Conservation (phyloP, 2,329 filamentous ascomycete species). For the Pyrenochaeta sp. region DNA sequence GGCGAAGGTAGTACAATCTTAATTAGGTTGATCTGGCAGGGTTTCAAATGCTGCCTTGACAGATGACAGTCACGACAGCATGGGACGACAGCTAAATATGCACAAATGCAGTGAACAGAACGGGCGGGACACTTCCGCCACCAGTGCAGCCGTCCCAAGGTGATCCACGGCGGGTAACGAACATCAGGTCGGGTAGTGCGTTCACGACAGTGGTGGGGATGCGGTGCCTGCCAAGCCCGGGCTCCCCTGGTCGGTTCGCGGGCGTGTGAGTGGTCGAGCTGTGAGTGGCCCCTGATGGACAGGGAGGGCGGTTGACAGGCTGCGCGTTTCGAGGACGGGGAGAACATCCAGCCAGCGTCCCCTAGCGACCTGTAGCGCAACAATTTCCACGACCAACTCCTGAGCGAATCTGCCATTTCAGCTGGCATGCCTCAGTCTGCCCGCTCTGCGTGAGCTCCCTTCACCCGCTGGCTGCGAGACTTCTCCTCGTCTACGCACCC, state of each 20-base stretch:
- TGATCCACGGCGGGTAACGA: too few species aligned
- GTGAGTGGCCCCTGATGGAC: slow-evolving; percentile 13
- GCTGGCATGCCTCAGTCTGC: slow-evolving; percentile 33
- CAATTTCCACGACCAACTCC: slow-evolving; percentile 2
- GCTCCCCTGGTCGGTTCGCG: slow-evolving; percentile 11
- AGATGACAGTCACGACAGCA: too few species aligned
- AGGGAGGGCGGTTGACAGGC: slow-evolving; percentile 13
- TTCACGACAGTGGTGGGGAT: slow-evolving; percentile 12
- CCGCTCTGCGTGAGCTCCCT: slow-evolving; percentile 38
- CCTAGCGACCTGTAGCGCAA: slow-evolving; percentile 3
- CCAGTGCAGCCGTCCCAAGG: too few species aligned
- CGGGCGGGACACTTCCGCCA: slow-evolving; percentile 1
- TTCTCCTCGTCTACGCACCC: slow-evolving; percentile 30
- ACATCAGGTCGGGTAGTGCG: too few species aligned
- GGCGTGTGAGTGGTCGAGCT: slow-evolving; percentile 4
- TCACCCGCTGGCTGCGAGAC: slow-evolving; percentile 32
- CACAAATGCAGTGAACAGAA: not conserved
- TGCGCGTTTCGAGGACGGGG: slow-evolving; percentile 1
- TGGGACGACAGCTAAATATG: slow-evolving; percentile 12
- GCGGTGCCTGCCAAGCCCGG: slow-evolving; percentile 14
- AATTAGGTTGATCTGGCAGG: slow-evolving; percentile 11
- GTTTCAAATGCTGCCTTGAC: too few species aligned
- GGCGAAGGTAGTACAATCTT: slow-evolving; percentile 16
- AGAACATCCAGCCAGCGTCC: slow-evolving; percentile 10
- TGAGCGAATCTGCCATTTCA: not conserved